Base-by-base conservation (phyloP, 768 basidiomycete species). In the Xanthoconium stramineum region DNA sequence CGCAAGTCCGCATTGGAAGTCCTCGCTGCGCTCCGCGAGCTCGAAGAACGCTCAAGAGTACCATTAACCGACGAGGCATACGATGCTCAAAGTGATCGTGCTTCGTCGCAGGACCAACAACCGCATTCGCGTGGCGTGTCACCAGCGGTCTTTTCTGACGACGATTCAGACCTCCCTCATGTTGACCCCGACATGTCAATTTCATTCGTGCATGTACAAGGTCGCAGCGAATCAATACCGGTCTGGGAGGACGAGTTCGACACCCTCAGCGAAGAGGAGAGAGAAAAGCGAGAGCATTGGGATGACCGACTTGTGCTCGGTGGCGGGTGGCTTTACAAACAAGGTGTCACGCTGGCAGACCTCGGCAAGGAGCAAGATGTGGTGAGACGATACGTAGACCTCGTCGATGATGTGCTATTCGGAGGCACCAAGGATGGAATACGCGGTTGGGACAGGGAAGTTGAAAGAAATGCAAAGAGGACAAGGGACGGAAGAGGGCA, bases 1-100 rank as follows among this genome's bases (percentile, higher is more conserved):
- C 80, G 95, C 24, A 82, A 82, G 49, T 81, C 86, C 1, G 92
- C 93, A 2, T 72, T 98, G 50, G 94, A 94, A 57, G 89, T 97
- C 0, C 81, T 98, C 32, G 80, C 86, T 6, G 78, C 83, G 38
- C 80, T 98, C 40, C 81, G 92, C 37, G 84, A 83, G 32, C 73
- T 98, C 19, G 96, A 98, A 68, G 92, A 94, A 66, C 72, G 74
- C 10, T 83, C 82, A 38, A 81, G 96, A 4, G 69, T 94, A 5
- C 88, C 91, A 6, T 76, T 91, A 8, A 82, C 79, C 17, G 89
- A 93, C 66, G 89, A 91, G 43, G 88, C 83, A n/a, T 92, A 91
- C 62, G 90, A 92, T 64, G 86, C 80, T 10, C 83, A 86, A 70
- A 88, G 86, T 60, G 90, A 91, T 50, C 85, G 79, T 36, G 81